Conservation (phyloP, 1,284 basidiomycete genomes). For the Sanghuangporus sanghuang region DNA sequence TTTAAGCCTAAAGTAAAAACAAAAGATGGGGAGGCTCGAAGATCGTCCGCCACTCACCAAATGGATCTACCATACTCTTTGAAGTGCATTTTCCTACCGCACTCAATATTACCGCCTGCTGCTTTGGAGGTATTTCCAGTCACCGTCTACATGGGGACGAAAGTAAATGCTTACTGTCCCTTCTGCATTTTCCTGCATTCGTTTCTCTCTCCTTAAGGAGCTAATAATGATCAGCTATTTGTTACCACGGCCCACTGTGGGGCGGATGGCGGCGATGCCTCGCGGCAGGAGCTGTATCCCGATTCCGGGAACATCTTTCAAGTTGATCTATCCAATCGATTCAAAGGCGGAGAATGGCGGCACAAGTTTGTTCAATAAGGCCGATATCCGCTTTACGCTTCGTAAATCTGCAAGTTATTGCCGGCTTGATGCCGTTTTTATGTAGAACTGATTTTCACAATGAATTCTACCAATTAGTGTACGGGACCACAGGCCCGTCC, state of each 20-base stretch:
- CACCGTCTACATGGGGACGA: neutral
- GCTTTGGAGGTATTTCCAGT: constrained; percentile 52
- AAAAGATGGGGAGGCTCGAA: constrained; percentile 60
- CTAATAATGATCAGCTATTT: constrained; percentile 56
- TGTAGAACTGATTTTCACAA: neutral
- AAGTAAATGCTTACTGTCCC: neutral
- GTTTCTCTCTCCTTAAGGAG: constrained; percentile 34
- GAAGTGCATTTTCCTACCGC: constrained; percentile 55
- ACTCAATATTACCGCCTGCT: constrained; percentile 59
- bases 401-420: neutral
- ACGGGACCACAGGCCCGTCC: too few species aligned
- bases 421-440: neutral
- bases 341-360: constrained; percentile 39
- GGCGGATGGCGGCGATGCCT: constrained; percentile 46
- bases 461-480: neutral
- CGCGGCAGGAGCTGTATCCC: constrained; percentile 45
- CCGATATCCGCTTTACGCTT: neutral
- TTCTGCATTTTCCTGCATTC: neutral
- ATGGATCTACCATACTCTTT: constrained; percentile 45
- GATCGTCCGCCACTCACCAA: constrained; percentile 47
- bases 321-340: constrained; percentile 52
- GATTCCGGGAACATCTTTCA: constrained; percentile 63
- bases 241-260: constrained; percentile 64
- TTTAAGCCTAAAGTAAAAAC: neutral
- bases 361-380: constrained; percentile 31